These are phyloP conservation scores for Pseudisothecium myosuroides DNA, from an alignment of 225 moss, liverwort and hornwort species.

Conservation along the genomic window DNA sequence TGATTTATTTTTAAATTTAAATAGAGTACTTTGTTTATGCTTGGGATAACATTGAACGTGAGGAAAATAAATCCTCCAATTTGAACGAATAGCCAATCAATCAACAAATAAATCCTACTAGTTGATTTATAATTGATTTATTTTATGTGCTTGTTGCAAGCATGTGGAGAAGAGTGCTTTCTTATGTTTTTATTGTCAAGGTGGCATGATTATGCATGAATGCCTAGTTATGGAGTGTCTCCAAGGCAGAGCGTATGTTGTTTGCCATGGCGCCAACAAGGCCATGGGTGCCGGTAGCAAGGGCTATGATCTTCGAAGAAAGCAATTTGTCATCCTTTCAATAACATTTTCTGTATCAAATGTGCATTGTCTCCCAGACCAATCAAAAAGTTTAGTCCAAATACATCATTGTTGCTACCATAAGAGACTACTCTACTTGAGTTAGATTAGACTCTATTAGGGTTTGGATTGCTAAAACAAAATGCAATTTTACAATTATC, in stretches of 20 bases:
- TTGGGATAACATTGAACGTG: no score
- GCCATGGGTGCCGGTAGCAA: constrained; percentile 32
- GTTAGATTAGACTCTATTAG: neutral
- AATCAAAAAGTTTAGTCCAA: neutral
- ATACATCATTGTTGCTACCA: neutral
- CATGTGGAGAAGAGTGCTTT: neutral
- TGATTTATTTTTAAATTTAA: no score
- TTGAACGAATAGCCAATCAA: no score
- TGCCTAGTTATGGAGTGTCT: constrained; percentile 55
- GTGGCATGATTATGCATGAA: neutral
- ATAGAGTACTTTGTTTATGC: no score
- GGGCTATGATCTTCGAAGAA: constrained; percentile 56
- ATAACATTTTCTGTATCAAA: no score
- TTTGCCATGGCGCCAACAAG: constrained; percentile 24
- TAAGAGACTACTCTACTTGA: neutral
- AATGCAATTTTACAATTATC: neutral
- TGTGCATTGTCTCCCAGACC: neutral
- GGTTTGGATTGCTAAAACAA: neutral
- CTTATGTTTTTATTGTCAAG: neutral
- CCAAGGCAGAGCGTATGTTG: constrained; percentile 35
- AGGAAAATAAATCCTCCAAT: no score
- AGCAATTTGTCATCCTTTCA: neutral
- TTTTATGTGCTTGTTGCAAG: neutral
- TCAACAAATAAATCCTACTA: no score
- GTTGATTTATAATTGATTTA: no score